These are phyloP conservation scores for Aspergillus sclerotiicarbonarius DNA, from an alignment of 495 filamentous ascomycete species.

Conservation along the genomic window DNA sequence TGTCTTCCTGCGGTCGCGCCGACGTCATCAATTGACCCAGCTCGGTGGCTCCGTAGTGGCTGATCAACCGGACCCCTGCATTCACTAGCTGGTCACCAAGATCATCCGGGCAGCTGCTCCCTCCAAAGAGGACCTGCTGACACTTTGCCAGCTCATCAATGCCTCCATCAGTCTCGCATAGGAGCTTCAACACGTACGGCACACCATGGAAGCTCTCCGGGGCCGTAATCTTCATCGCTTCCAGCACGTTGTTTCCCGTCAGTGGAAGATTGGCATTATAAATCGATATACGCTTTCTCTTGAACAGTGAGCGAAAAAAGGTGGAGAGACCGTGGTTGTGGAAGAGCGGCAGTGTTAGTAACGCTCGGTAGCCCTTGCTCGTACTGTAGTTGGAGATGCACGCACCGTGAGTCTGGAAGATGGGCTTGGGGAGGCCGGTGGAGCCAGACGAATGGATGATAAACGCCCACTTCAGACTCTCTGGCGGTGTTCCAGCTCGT, in stretches of 20 bases:
- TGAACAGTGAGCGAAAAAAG: constrained; percentile 44
- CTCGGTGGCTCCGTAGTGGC: constrained; percentile 54
- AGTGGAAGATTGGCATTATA: constrained; percentile 50
- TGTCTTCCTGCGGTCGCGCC: constrained; percentile 42
- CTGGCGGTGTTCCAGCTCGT: constrained; percentile 23
- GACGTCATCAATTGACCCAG: constrained; percentile 57
- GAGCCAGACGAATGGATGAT: constrained; percentile 58
- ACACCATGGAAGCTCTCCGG: constrained; percentile 52
- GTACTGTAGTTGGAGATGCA: constrained; percentile 38
- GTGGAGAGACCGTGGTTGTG: constrained; percentile 48
- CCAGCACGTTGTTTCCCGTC: constrained; percentile 47
- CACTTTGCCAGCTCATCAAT: constrained; percentile 41
- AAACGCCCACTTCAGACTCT: constrained; percentile 36
- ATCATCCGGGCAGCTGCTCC: constrained; percentile 54
- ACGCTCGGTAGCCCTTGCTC: constrained; percentile 34
- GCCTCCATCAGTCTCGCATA: constrained; percentile 48
- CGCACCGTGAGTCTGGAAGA: constrained; percentile 34
- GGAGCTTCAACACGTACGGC: constrained; percentile 52
- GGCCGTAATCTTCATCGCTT: constrained; percentile 41
- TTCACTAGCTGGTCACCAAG: constrained; percentile 52
- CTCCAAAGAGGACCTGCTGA: constrained; percentile 47
- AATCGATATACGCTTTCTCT: constrained; percentile 43
- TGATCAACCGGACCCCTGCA: constrained; percentile 51
- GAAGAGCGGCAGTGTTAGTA: constrained; percentile 52
- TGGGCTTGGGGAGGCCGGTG: constrained; percentile 57